Evolutionary conservation across 495 filamentous ascomycete genomes (phyloP), one percentile per base, ranked within the genome.

Genomic region (Chaetomium cochliodes): DNA sequence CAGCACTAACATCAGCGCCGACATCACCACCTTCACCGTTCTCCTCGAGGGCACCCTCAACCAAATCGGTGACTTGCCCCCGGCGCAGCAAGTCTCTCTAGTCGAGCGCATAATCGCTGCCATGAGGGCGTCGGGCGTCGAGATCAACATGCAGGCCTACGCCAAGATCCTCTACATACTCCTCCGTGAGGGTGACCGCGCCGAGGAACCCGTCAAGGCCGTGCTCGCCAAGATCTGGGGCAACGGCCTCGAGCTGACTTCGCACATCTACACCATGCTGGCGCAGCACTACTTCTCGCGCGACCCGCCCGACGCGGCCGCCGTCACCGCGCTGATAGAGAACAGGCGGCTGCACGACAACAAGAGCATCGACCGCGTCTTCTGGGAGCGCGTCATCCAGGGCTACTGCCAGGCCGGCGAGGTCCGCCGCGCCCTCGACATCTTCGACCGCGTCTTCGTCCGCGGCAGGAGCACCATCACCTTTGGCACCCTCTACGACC

Each of bases 201-300:
- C 86, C 67, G 67, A 78, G 25, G 44, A 70, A 2, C 82, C 82
- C 60, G 84, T 88, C n/a, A 80, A 82, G 46, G 78, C 75, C 18
- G 79, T 92, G 4, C 77, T 92, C 15, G 75, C 75, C 1, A 82
- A 88, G 69, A 89, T 93, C 78, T 74, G 75, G 65, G 49, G 58
- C 5, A 70, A 77, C 51, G 79, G 79, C 11, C 65, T 89, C 33
- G 73, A 80, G 66, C 80, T 86, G 0, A 81, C 80, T 3, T 67
- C 81, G 6, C 82, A 88, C 60, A 82, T 91, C 69, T 90, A 89
- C 79, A 90, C 89, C 28, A 86, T 86, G 68, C 79, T 93, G 9
- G 70, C 88, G n/a, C 81, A 84, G n/a, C 76, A 88, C 74, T 86
- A 87, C 74, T 91, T 92, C 70, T 46, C 73, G 5, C 79, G 71